phyloP scores from a whole-genome alignment of 257 asterid genomes.

The Perilla frutescens region DNA sequence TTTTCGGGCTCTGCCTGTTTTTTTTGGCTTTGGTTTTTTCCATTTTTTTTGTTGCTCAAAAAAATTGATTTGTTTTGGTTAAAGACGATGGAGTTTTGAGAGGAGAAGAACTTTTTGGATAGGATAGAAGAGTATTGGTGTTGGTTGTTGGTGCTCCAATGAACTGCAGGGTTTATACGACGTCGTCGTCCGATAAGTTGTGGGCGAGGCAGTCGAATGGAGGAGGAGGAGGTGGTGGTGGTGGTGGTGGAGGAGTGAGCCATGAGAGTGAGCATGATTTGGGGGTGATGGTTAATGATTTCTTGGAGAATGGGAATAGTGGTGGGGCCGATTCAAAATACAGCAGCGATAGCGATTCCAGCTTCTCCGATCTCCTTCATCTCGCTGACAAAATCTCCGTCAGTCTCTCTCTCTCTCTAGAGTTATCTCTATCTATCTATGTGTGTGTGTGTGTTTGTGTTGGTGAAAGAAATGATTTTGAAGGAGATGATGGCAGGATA shows the following conservation, averaged over 20 bases:
- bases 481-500: background rate
- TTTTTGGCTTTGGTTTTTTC: background rate
- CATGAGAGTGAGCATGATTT: constrained; percentile 78
- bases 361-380: constrained; percentile 57
- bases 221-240: constrained; percentile 30
- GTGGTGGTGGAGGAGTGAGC: constrained; percentile 46
- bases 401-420: constrained; percentile 34
- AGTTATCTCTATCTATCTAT: background rate
- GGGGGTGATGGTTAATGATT: constrained; percentile 81
- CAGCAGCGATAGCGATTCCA: constrained; percentile 83
- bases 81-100: constrained; percentile 21
- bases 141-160: constrained; percentile 45
- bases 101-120: background rate
- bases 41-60: background rate
- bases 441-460: background rate
- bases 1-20: background rate
- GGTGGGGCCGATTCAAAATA: constrained; percentile 58
- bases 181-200: constrained; percentile 47
- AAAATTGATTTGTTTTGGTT: constrained; percentile 7
- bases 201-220: constrained; percentile 54
- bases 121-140: constrained; percentile 31
- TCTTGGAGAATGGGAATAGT: constrained; percentile 70
- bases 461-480: constrained; percentile 22
- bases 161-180: constrained; percentile 56
- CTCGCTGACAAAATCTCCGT: constrained; percentile 75